Base-by-base conservation (phyloP, 768 basidiomycete species). In the Leccinum subtestaceum region DNA sequence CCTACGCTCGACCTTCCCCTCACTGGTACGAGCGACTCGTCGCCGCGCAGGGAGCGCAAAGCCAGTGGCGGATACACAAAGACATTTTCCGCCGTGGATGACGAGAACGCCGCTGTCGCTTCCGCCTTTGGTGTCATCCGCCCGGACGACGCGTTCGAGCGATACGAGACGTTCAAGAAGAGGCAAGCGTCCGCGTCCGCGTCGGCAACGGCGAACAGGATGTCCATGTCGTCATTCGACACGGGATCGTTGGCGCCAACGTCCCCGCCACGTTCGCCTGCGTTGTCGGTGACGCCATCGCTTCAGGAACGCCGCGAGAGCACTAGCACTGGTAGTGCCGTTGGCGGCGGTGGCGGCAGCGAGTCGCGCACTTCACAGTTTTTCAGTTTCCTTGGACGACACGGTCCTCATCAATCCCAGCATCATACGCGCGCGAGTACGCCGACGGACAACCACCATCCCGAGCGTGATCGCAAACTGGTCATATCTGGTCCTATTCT, bases 111-210 rank as follows among this genome's bases (percentile, higher is more conserved):
- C 67, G 60, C 9, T 11, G 55, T 0, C 32, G 0, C 32, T 12
- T 4, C 67, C 29, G 65, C 71, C 3, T 60, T 60, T 36, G 55
- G 61, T 9, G 34, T 63, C 34, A 4, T 60, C 4, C 77, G 72
- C 5, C 75, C 90, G 38, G 88, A 93, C 65, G 93, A 96, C 70
- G 95, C 95, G 0, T 96, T 89, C 70, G 91, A 91, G 57, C 81
- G 93, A 38, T 97, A 96, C 68, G 91, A 95, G 70, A 78, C 86
- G n/a, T 95, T 87, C 74, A 84, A 84, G 67, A 83, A 84, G 66
- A 75, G 73, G 47, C 80, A 81, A 54, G 19, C 43, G 3, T 58
- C 65, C 1, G 51, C 60, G 0, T 60, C 58, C 10, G 50, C 47
- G 1, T 57, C 58, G 10, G 50, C 47, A 0, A 25, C 47, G 25